Percentiles rank a stretch among this genome's conserved stretches.
Conservation (phyloP, 2,329 filamentous ascomycete genomes). For the Pyricularia sp. region DNA sequence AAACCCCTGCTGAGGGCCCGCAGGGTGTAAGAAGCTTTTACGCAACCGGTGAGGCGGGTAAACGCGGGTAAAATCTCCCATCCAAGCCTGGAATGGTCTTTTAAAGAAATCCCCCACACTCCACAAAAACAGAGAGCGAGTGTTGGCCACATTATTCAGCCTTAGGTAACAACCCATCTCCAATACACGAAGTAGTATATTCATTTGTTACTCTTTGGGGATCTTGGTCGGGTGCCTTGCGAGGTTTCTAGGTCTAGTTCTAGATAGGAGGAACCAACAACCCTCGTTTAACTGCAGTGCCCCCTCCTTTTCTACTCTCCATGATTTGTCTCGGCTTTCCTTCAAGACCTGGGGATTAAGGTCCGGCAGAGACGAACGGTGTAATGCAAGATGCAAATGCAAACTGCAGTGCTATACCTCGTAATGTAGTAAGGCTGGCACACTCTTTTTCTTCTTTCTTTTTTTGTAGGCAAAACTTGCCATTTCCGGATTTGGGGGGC, state of each 20-base stretch:
- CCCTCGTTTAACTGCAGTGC: neutral
- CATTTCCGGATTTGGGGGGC: neutral
- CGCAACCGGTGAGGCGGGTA: neutral
- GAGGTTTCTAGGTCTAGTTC: neutral
- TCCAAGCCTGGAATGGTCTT: neutral
- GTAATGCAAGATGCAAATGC: neutral
- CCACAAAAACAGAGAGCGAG: neutral
- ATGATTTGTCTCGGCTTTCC: neutral
- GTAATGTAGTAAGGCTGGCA: neutral
- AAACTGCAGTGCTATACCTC: neutral
- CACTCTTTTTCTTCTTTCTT: too few species aligned
- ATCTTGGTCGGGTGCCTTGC: neutral
- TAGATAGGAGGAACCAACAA: neutral
- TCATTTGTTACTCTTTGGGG: neutral
- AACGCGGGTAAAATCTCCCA: neutral
- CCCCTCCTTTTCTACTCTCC: neutral
- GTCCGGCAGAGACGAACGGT: neutral
- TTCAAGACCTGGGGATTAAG: neutral
- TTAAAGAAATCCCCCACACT: neutral
- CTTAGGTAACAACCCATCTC: neutral
- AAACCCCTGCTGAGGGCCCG: neutral
- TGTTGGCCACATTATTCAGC: neutral
- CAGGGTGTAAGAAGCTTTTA: neutral
- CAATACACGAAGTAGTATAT: too few species aligned
- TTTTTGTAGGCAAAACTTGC: neutral